Conservation (phyloP, 83 land plant species). For the Larix sibirica region DNA sequence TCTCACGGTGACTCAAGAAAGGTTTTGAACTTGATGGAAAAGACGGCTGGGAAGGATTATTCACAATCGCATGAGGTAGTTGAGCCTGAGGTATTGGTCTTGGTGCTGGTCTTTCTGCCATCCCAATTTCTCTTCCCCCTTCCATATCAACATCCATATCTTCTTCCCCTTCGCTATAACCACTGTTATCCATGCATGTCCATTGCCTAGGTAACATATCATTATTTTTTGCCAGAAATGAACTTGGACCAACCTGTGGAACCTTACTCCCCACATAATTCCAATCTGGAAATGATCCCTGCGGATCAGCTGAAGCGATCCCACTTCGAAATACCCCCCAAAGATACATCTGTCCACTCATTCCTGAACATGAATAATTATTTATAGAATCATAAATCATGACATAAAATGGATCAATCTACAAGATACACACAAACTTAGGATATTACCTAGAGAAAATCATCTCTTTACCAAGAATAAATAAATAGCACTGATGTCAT, state of each 20-base stretch:
- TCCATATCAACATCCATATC: constrained; percentile 18
- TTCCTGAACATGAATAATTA: neutral
- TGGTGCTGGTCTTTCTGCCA: neutral
- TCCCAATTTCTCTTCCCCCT: constrained; percentile 19
- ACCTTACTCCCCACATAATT: neutral
- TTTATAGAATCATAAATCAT: constrained; percentile 3
- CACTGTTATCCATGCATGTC: neutral
- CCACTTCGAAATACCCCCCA: constrained; percentile 16
- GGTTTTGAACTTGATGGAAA: neutral
- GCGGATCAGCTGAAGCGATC: neutral
- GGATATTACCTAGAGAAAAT: too few relatives aligned
- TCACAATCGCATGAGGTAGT: neutral
- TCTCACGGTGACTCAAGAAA: neutral
- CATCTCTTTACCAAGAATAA: too few relatives aligned
- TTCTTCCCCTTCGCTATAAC: constrained; percentile 12
- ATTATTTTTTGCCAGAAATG: neutral
- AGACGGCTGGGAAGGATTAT: neutral
- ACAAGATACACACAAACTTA: neutral
- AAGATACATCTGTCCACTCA: constrained; percentile 13
- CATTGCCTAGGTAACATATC: neutral
- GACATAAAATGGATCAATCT: neutral
- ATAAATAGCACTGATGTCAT: too few relatives aligned
- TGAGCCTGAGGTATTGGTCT: constrained; percentile 7
- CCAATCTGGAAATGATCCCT: constrained; percentile 1
- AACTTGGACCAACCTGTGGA: neutral